Conservation (phyloP, 345 rosid species). For the Gossypium thurberi region DNA sequence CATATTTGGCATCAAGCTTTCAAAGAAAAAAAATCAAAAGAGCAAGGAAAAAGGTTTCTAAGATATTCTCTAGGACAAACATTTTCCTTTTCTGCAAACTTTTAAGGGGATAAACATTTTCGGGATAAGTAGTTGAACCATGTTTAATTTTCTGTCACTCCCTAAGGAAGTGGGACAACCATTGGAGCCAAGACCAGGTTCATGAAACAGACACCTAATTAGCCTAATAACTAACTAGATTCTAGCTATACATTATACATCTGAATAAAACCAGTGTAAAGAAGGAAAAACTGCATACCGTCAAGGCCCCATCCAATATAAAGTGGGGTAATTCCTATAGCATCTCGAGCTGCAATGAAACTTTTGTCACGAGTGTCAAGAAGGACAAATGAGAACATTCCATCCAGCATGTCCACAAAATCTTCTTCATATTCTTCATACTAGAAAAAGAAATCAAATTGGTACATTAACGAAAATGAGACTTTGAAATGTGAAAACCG, state of each 20-base stretch:
- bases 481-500: background rate
- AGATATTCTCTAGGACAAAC: background rate
- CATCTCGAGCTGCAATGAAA: constrained; percentile 75
- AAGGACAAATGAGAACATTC: constrained; percentile 85
- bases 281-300: constrained; percentile 38
- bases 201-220: background rate
- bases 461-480: background rate
- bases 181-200: background rate
- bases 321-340: constrained; percentile 70
- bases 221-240: background rate
- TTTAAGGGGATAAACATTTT: background rate
- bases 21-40: background rate
- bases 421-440: constrained; percentile 78
- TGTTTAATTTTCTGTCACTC: background rate
- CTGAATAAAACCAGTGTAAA: background rate
- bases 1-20: background rate
- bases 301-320: constrained; percentile 89
- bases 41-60: background rate
- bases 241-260: background rate
- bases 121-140: background rate
- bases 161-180: background rate
- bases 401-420: constrained; percentile 68
- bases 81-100: background rate
- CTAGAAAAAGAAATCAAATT: constrained; percentile 25
- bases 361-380: constrained; percentile 69